Evolutionary conservation across 805 yeast species (phyloP), one percentile per base, ranked within the genome.

Genomic region (Metschnikowia chrysomelidarum): DNA sequence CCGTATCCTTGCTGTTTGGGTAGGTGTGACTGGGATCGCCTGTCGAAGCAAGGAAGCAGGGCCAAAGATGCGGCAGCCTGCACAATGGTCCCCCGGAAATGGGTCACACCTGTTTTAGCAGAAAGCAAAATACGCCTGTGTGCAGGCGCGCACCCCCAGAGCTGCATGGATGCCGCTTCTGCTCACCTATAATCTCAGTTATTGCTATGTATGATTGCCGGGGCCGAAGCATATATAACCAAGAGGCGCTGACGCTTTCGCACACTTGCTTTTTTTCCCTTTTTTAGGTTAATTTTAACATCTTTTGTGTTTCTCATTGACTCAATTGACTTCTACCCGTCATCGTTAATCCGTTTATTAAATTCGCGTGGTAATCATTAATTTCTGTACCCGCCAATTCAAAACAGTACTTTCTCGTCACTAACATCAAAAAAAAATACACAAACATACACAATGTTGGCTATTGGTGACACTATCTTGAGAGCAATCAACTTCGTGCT

Each of bases 401-500:
- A 15, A 19, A 24, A 24, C 27, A n/a, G 7, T 27, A 32, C 19
- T 17, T 21, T 28, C 34, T 11, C 14, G 11, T 21, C 23, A n/a
- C 27, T 24, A n/a, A 8, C 33, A 30, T 5, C 35, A 20, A 19
- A 25, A 25, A 10, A 23, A 31, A 31, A 18, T 11, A n/a, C 36
- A 25, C 21, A 25, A 22, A 22, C 16, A 16, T 14, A 18, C 14
- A 51, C 23, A 64, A 76, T 76, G 75, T 72, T 83, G 59, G 80
- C 88, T 37, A 73, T 78, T 54, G 80, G 83, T 53, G 96, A 88
- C 67, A 68, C 80, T 50, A 62, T 80, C 46, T 74, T 88, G 53
- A 85, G 98, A 72, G 68, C 63, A 27, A 50, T 80, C 34, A 84
- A 87, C 73, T 82, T 89, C 55, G 68, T 78, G 53, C 80, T 87